Base-by-base conservation (phyloP, 495 filamentous ascomycete species). In the Chaetomium tenue region DNA sequence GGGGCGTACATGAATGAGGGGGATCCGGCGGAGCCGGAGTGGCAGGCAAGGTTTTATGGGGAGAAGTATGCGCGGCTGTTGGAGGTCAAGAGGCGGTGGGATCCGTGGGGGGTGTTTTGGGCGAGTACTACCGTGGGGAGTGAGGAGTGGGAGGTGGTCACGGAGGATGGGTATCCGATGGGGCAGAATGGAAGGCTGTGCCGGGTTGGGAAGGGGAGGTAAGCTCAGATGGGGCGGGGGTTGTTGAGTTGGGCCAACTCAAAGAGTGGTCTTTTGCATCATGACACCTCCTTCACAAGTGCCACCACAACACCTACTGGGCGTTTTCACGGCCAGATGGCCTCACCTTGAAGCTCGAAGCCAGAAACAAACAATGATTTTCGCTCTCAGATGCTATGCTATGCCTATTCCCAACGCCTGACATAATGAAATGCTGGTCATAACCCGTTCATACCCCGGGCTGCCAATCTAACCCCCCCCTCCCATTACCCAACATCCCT, bases 1-100 rank as follows among this genome's bases (percentile, higher is more conserved):
- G 82, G 82, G 15, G 70, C 75, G 12, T 84, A 83, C 67, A 61
- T 83, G 63, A 81, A 81, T 58, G 82, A 83, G 69, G 81, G 74
- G 7, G 82, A 87, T 70, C 76, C 81, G 20, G 70, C 73, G 12
- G 83, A 88, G 72, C 78, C 80, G 6, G 68, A 84, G 55, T 88
- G 84, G 80, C 80, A 88, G 75, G 68, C 78, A 70, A 74, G 76
- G 5, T 89, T 86, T 73, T 88, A 79, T 63, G 85, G 86, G 0
- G 76, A 54, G 18, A 77, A 82, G 52, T 89, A 89, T 67, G 64
- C 58, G n/a, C 72, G 79, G 3, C 69, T 88, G 57, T 68, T 79
- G 18, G 33, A 70, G 51, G 66, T 88, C 46, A 86, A 87, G 79
- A 70, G 75, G 68, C 68, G 71, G 39, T 76, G 77, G 58, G 86